Evolutionary conservation across 2,329 filamentous ascomycete species (phyloP).

Genomic region (Myriosclerotinia scirpicola): DNA sequence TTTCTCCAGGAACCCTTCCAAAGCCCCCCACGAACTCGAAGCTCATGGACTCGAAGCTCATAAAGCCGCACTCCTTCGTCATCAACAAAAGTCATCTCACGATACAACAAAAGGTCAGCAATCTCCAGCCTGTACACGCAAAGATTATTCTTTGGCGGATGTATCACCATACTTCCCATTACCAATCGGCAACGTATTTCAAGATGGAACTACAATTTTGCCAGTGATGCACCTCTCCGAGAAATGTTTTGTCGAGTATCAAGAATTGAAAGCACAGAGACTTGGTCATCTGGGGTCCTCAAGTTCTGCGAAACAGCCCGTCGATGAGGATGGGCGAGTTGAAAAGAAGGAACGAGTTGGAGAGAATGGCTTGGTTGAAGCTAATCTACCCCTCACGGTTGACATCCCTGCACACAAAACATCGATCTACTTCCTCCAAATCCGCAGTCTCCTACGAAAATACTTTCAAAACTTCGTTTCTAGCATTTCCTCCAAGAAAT

Average conservation of each 20-base stretch:
- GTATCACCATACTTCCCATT: background rate
- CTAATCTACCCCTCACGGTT: background rate
- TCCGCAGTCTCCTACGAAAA: background rate
- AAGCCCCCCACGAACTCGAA: background rate
- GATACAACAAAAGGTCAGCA: background rate
- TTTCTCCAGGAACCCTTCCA: background rate
- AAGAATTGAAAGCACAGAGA: background rate
- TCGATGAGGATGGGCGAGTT: background rate
- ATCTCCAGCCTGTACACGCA: background rate
- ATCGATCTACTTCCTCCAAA: background rate
- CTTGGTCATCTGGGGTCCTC: too few relatives aligned
- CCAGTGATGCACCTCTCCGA: background rate
- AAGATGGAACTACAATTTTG: background rate
- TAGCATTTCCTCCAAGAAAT: background rate
- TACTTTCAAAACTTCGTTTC: fast-evolving
- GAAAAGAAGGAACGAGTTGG: fast-evolving
- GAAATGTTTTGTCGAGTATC: background rate
- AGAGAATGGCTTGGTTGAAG: background rate
- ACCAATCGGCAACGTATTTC: background rate
- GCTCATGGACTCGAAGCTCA: background rate
- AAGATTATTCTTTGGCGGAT: too few relatives aligned
- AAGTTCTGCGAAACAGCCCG: too few relatives aligned
- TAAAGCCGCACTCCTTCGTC: background rate
- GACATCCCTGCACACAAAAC: background rate
- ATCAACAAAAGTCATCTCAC: background rate